A percentile compares a stretch with the other conserved stretches of the same genome.
Evolutionary conservation across 2,329 filamentous ascomycete species (phyloP).

Genomic region (Beauveria rudraprayagi): DNA sequence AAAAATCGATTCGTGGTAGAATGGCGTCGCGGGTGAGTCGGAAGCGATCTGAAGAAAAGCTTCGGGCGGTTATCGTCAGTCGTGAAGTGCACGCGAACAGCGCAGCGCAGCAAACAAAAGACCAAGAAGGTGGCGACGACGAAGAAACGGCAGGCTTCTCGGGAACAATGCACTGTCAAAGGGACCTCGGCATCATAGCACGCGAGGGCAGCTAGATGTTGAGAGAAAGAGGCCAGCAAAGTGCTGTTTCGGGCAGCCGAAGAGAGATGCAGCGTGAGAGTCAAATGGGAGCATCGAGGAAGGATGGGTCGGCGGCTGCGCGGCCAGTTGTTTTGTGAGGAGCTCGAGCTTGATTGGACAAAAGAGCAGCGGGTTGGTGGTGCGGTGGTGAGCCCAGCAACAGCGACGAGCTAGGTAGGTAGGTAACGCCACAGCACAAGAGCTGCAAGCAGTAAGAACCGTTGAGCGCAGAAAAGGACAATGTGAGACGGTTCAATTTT

Average conservation of each 20-base stretch:
- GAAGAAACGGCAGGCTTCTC: background rate
- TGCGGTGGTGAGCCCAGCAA: slow-evolving; percentile 5
- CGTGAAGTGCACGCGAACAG: slow-evolving; percentile 9
- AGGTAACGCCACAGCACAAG: background rate
- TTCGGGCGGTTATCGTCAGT: background rate
- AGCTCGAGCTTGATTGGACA: background rate
- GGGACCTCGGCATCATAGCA: background rate
- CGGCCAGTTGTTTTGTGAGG: slow-evolving; percentile 8
- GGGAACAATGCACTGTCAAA: slow-evolving; percentile 1
- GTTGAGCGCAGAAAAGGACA: no score
- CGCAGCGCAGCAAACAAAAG: background rate
- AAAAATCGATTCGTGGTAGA: background rate
- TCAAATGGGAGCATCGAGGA: slow-evolving; percentile 1
- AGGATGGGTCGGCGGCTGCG: background rate
- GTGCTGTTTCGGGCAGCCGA: background rate
- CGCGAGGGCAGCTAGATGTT: background rate
- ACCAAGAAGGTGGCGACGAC: background rate
- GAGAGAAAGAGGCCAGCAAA: background rate
- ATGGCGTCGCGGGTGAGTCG: background rate
- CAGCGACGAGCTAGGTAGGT: background rate
- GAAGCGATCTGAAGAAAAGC: background rate
- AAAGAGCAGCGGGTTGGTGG: background rate
- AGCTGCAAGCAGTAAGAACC: background rate
- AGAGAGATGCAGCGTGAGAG: background rate
- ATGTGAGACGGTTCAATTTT: no score